phyloP scores from a whole-genome alignment of 1,284 basidiomycete genomes.

The Amylostereum areolatum region DNA sequence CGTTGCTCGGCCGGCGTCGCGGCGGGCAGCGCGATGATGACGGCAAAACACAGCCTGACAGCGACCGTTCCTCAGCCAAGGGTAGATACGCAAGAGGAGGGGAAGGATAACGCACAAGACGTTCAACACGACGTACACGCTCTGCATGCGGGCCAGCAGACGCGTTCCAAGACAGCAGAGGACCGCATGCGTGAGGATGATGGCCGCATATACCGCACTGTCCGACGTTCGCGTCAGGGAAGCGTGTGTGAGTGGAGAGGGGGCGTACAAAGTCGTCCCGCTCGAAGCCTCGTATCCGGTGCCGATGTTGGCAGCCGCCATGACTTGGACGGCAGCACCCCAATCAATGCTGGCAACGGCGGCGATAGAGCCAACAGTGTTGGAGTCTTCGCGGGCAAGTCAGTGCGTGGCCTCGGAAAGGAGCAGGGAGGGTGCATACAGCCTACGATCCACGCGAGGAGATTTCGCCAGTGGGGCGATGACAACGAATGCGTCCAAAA shows the following conservation, averaged over 20 bases:
- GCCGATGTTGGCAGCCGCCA: slow-evolving; percentile 61
- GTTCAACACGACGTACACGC: slow-evolving; percentile 65
- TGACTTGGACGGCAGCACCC: slow-evolving; percentile 68
- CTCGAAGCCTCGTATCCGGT: slow-evolving; percentile 47
- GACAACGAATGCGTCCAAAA: slow-evolving; percentile 73
- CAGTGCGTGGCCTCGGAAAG: background rate
- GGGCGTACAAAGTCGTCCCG: slow-evolving; percentile 52
- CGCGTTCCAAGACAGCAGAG: slow-evolving; percentile 64
- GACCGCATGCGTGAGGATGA: slow-evolving; percentile 52
- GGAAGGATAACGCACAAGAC: slow-evolving; percentile 39
- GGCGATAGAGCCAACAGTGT: slow-evolving; percentile 67
- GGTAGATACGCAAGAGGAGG: background rate
- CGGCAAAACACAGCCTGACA: slow-evolving; percentile 58
- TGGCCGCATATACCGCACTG: slow-evolving; percentile 55
- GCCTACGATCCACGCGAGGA: slow-evolving; percentile 74
- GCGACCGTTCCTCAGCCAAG: background rate
- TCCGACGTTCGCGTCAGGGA: background rate
- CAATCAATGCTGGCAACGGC: slow-evolving; percentile 72
- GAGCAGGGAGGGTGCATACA: slow-evolving; percentile 37
- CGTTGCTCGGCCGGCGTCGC: slow-evolving; percentile 62
- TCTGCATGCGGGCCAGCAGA: slow-evolving; percentile 69
- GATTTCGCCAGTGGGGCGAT: slow-evolving; percentile 55
- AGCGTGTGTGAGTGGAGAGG: background rate
- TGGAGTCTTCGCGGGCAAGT: slow-evolving; percentile 43
- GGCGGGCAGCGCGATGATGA: slow-evolving; percentile 73